These are phyloP conservation scores for Trichoderma virens DNA, from an alignment of 495 filamentous ascomycete genomes.

Conservation along the genomic window DNA sequence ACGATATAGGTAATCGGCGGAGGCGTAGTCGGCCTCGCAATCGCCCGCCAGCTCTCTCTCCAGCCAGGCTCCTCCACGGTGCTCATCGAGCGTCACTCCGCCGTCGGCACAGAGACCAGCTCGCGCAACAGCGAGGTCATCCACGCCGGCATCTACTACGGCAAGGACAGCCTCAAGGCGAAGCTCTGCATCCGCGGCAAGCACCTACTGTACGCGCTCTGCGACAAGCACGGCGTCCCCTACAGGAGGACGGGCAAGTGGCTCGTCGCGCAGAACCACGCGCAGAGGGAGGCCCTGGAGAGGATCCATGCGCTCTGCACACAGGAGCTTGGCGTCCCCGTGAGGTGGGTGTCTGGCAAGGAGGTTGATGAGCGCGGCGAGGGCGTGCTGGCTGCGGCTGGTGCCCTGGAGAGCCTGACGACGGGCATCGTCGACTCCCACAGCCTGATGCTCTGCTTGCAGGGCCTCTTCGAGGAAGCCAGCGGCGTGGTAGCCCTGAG, in stretches of 20 bases:
- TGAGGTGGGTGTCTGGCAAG: conserved; percentile 53
- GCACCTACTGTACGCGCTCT: conserved; percentile 71
- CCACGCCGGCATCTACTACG: conserved; percentile 93
- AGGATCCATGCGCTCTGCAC: conserved; percentile 59
- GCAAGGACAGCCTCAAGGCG: conserved; percentile 67
- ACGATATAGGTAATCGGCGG: conserved; percentile 67
- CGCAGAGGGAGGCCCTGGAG: conserved; percentile 59
- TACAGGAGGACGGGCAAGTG: conserved; percentile 80
- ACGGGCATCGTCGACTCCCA: conserved; percentile 93
- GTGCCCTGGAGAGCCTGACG: conserved; percentile 70
- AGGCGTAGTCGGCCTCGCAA: conserved; percentile 86
- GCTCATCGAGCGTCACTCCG: conserved; percentile 71
- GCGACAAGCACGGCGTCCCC: conserved; percentile 56
- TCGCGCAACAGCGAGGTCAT: conserved; percentile 95
- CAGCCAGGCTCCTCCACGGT: conserved; percentile 51
- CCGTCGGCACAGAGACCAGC: conserved; percentile 82
- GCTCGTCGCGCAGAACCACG: conserved; percentile 78
- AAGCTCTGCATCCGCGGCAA: conserved; percentile 71
- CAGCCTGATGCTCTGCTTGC: conserved; percentile 68
- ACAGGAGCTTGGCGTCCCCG: conserved; percentile 58
- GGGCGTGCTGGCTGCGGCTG: conserved; percentile 58
- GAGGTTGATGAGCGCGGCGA: conserved; percentile 52
- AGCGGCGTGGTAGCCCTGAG: conserved; percentile 67
- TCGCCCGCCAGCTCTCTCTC: conserved; percentile 66
- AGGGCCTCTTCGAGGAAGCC: conserved; percentile 62